A percentile compares a stretch with the other conserved stretches of the same genome.
These are phyloP conservation scores for Lentinula boryana DNA, from an alignment of 768 basidiomycete species.

Conservation along the genomic window DNA sequence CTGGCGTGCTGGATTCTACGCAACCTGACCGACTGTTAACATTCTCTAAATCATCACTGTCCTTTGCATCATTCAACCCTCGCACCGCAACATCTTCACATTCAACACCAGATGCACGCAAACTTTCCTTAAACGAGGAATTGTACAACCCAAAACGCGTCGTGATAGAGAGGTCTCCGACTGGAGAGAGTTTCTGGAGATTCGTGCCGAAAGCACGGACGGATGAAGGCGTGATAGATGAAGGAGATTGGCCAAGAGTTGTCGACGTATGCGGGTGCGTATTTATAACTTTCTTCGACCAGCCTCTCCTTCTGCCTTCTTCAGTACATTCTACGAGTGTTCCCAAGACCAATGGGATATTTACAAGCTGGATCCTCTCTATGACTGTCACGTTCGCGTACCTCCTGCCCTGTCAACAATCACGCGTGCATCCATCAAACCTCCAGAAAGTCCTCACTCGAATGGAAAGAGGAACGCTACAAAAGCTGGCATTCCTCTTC, in stretches of 20 bases:
- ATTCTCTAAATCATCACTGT: conserved; percentile 48
- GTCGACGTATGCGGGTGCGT: conserved; percentile 63
- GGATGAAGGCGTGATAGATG: conserved; percentile 52
- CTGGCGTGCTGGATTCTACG: conserved; percentile 61
- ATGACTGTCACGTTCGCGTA: conserved; percentile 54
- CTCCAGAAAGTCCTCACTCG: conserved; percentile 1
- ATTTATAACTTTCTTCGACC: neutral
- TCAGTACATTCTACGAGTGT: conserved; percentile 42
- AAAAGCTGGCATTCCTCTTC: conserved; percentile 2
- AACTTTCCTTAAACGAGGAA: conserved; percentile 39
- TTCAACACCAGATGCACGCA: conserved; percentile 30
- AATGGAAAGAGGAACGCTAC: neutral
- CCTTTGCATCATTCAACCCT: conserved; percentile 73
- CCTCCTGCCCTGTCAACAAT: conserved; percentile 32
- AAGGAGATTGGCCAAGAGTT: conserved; percentile 66
- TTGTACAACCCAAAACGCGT: conserved; percentile 60
- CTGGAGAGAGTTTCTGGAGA: conserved; percentile 60
- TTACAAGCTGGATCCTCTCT: conserved; percentile 74
- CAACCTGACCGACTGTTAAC: conserved; percentile 62
- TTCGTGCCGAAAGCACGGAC: conserved; percentile 68
- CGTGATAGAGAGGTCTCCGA: conserved; percentile 60
- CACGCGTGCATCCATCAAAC: conserved; percentile 11
- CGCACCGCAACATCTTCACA: conserved; percentile 44
- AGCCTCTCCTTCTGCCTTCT: conserved; percentile 7
- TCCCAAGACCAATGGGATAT: conserved; percentile 84